These are phyloP conservation scores for Talaromyces verruculosus DNA, from an alignment of 2,329 filamentous ascomycete species.

Conservation along the genomic window DNA sequence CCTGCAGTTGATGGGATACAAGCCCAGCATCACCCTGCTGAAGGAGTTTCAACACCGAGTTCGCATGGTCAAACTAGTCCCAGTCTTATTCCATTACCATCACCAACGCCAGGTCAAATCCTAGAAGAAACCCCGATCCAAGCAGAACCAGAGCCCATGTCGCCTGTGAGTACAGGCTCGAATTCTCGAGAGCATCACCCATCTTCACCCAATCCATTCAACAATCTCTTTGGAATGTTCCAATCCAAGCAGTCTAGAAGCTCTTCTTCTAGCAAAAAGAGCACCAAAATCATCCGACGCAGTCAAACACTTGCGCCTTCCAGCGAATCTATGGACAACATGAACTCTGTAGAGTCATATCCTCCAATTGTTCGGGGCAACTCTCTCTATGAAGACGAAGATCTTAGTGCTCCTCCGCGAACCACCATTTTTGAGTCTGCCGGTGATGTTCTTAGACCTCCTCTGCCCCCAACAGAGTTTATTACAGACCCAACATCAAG, in stretches of 20 bases:
- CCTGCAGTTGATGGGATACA: conserved; percentile 24
- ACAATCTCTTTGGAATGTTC: conserved; percentile 72
- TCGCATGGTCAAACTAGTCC: background rate
- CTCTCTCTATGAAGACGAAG: conserved; percentile 50
- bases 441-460: conserved; percentile 86
- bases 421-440: conserved; percentile 96
- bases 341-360: conserved; percentile 15
- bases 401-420: conserved; percentile 71
- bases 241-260: conserved; percentile 58
- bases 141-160: conserved; percentile 22
- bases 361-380: conserved; percentile 49
- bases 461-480: conserved; percentile 76
- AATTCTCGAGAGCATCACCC: conserved; percentile 23
- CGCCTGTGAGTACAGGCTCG: conserved; percentile 14
- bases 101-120: conserved; percentile 27
- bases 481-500: conserved; percentile 79
- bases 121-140: conserved; percentile 21
- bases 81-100: conserved; percentile 14
- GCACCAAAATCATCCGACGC: conserved; percentile 67
- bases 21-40: background rate
- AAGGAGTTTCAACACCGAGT: background rate
- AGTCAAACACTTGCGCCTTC: conserved; percentile 66
- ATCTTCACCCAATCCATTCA: conserved; percentile 51
- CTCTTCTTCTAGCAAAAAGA: conserved; percentile 40
- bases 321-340: conserved; percentile 23